phyloP scores from a whole-genome alignment of 345 rosid genomes.

The Eucalyptus sp. region DNA sequence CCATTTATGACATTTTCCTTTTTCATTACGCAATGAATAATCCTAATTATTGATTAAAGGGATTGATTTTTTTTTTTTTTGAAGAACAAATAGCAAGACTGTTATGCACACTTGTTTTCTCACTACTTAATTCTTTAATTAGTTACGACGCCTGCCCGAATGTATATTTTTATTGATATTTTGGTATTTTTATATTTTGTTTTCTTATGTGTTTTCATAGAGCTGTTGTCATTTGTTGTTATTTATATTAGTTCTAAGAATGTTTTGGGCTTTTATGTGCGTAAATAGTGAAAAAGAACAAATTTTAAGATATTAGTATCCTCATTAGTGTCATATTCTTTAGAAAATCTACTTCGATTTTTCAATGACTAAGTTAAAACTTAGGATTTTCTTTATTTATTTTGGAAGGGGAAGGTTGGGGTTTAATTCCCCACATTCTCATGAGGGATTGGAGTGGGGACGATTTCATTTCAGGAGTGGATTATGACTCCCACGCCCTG shows the following conservation, averaged over 20 bases:
- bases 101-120: background rate
- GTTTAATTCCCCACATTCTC: too few relatives aligned
- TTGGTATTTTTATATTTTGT: too few relatives aligned
- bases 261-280: background rate
- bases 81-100: background rate
- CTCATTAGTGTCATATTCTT: background rate
- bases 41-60: background rate
- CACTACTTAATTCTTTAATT: background rate
- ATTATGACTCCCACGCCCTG: too few relatives aligned
- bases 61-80: background rate
- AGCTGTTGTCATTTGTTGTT: background rate
- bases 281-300: background rate
- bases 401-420: too few relatives aligned
- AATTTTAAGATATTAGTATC: background rate
- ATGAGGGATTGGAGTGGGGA: too few relatives aligned
- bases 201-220: background rate
- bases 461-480: too few relatives aligned
- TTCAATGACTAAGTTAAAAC: background rate
- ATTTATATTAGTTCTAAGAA: background rate
- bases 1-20: too few relatives aligned
- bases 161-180: background rate
- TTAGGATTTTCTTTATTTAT: fast-evolving
- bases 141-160: fast-evolving
- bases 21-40: background rate
- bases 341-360: background rate